Percentiles rank a stretch among this genome's conserved stretches.
Conservation (phyloP, 768 basidiomycete species). For the Russula sp. region DNA sequence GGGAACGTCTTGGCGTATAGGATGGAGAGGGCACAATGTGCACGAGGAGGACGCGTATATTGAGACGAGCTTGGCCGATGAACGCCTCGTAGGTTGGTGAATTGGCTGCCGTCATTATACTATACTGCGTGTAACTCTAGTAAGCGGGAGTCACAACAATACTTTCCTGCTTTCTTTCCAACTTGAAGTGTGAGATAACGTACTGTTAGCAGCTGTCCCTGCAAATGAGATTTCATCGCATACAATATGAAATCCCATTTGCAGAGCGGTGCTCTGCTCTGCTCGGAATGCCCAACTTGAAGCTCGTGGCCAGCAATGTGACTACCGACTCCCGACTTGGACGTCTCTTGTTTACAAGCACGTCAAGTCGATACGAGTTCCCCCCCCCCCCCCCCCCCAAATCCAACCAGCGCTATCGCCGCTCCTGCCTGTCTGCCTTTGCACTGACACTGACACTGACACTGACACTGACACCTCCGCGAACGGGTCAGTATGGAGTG, state of each 20-base stretch:
- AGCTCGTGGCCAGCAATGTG: background rate
- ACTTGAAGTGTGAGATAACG: background rate
- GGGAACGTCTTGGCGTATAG: background rate
- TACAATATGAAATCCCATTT: background rate
- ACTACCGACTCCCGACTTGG: too few relatives aligned
- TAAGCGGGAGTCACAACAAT: constrained; percentile 2
- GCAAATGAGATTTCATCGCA: background rate
- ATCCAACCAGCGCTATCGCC: constrained; percentile 1
- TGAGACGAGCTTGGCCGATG: constrained; percentile 32
- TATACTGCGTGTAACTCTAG: too few relatives aligned
- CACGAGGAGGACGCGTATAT: constrained; percentile 34
- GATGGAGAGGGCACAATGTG: constrained; percentile 22
- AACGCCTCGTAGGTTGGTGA: constrained; percentile 29
- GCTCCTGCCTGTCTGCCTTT: background rate
- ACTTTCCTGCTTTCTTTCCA: constrained; percentile 32
- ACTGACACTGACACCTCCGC: too few relatives aligned
- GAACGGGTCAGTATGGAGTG: too few relatives aligned
- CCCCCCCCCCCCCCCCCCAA: too few relatives aligned
- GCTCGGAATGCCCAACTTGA: background rate
- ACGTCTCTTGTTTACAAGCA: constrained; percentile 16
- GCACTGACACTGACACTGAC: too few relatives aligned
- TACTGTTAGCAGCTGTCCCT: constrained; percentile 30
- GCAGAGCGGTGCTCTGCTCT: background rate
- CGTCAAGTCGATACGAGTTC: background rate
- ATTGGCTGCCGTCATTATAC: background rate